A percentile compares a stretch with the other conserved stretches of the same genome.
Conservation (phyloP, 2,329 filamentous ascomycete genomes). For the Botrytis fragariae region DNA sequence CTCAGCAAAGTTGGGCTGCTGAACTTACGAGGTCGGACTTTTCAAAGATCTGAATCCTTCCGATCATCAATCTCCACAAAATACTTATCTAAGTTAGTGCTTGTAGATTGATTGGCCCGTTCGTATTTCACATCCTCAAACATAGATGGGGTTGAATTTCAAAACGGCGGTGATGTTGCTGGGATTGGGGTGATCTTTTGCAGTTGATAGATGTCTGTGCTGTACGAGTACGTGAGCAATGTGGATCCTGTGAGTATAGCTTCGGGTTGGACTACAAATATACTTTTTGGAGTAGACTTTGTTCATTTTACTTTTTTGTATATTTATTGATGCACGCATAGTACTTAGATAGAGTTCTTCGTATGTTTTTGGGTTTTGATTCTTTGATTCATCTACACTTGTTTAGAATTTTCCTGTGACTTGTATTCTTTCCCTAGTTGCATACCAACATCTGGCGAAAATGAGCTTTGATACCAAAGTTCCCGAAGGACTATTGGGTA, state of each 20-base stretch:
- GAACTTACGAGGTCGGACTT: neutral
- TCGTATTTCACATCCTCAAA: neutral
- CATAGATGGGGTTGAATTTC: neutral
- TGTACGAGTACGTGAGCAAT: conserved; percentile 6
- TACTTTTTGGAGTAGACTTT: neutral
- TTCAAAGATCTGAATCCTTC: neutral
- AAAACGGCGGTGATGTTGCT: neutral
- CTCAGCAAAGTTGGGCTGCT: neutral
- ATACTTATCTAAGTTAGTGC: neutral
- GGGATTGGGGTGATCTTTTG: conserved; percentile 8
- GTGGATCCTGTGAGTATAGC: neutral
- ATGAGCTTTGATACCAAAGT: neutral
- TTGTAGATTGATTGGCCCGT: neutral
- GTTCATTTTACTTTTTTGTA: neutral
- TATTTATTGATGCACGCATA: neutral
- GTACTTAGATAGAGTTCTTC: neutral
- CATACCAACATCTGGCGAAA: neutral
- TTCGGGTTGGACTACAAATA: neutral
- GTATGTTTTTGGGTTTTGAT: neutral
- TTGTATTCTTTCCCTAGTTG: neutral
- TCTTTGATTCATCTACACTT: neutral
- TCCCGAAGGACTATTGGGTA: neutral
- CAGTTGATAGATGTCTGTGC: conserved; percentile 2
- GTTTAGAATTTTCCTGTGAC: neutral
- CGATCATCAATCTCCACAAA: neutral